Percentiles rank a stretch among this genome's conserved stretches.
Evolutionary conservation across 108 stramenopile species (phyloP).

Genomic region (Skeletonema tropicum): DNA sequence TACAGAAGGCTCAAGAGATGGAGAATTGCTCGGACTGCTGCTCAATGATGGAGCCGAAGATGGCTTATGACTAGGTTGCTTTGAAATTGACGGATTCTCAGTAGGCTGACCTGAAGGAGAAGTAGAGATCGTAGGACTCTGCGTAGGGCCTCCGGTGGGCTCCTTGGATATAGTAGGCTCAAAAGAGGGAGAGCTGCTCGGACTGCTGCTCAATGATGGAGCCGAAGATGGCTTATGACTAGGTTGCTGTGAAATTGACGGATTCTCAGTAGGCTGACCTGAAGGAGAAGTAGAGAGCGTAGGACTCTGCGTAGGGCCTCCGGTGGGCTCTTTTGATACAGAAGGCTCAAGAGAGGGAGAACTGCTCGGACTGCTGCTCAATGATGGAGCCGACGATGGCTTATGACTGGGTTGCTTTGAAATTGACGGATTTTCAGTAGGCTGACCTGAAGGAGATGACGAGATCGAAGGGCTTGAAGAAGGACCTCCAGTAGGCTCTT

Average conservation of each 20-base stretch:
- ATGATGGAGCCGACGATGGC: too few species aligned
- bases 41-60: too few species aligned
- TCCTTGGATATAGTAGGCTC: too few species aligned
- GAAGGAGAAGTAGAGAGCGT: neutral
- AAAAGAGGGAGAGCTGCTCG: neutral
- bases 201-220: neutral
- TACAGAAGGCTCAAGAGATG: too few species aligned
- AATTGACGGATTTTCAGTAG: neutral
- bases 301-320: slow-evolving; percentile 9
- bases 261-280: neutral
- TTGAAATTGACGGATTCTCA: too few species aligned
- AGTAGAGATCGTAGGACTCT: too few species aligned
- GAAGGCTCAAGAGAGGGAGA: slow-evolving; percentile 15
- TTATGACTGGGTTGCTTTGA: neutral
- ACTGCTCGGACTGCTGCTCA: slow-evolving; percentile 3
- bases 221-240: neutral
- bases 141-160: too few species aligned
- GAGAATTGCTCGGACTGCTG: too few species aligned
- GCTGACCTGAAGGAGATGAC: neutral
- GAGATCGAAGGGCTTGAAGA: neutral
- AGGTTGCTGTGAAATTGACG: neutral
- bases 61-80: too few species aligned
- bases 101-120: too few species aligned
- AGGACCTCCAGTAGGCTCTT: neutral
- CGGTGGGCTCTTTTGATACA: neutral